Evolutionary conservation across 2,329 filamentous ascomycete species (phyloP), one percentile per base, ranked within the genome.

Genomic region (Alternaria metachromatica): DNA sequence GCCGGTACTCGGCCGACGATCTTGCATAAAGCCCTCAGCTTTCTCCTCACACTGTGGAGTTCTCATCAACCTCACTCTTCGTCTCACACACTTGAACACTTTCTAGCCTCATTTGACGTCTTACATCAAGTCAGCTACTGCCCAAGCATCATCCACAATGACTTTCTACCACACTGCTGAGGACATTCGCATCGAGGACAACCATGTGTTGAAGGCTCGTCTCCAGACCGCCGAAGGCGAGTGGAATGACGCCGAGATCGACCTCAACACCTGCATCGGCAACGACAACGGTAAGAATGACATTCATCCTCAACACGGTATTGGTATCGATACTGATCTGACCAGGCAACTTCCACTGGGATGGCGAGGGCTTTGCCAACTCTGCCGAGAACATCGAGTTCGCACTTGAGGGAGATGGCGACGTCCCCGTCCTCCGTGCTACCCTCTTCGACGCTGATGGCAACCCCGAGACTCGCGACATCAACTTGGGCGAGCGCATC

Each of bases 401-500:
- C 74, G 61, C 72, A 7, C 68, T 87, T 4, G 87, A 89, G 76
- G 86, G 85, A 21, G 84, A 79, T 23, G 84, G 80, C 20, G 66
- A 73, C 2, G 81, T 85, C 21, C 86, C 87, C 41, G 72, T 89
- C 48, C 85, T 89, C 49, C 85, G 86, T 18, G 87, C 86, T 41
- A 62, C 50, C 0, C 81, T 89, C 30, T 70, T 62, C 43, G 81
- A 82, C 30, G 53, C 74, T 2, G 79, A 85, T 0, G 86, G 86
- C 43, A 78, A 87, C 18, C 57, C 61, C 2, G 62, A 78, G 2
- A 62, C 76, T 7, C 76, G 81, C 41, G 82, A 89, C 68, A 66
- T 89, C 67, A 89, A 89, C 80, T 82, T 89, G 6, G 75, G 82
- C 3, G 86, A 88, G 82, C 80, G 84, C 62, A 81, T 89, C 58